phyloP scores from a whole-genome alignment of 768 basidiomycete genomes.

The Naganishia vaughanmartiniae region DNA sequence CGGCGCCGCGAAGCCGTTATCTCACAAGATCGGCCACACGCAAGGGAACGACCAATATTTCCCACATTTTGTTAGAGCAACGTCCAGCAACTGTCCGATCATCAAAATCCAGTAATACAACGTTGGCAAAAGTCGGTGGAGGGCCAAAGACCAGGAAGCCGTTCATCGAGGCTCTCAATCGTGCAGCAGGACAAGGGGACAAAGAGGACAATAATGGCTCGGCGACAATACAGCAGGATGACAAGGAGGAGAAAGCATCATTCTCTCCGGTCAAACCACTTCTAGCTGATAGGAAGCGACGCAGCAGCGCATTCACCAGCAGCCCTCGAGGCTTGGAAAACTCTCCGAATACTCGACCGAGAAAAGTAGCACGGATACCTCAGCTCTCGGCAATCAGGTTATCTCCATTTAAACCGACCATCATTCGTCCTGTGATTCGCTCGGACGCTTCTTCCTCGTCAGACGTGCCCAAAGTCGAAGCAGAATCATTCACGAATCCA shows the following conservation, averaged over 20 bases:
- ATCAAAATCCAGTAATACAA: background rate
- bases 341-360: constrained; percentile 17
- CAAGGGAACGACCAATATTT: constrained; percentile 11
- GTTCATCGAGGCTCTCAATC: constrained; percentile 18
- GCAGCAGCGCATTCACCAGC: background rate
- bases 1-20: constrained; percentile 10
- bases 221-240: background rate
- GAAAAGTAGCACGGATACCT: constrained; percentile 14
- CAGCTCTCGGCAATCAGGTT: background rate
- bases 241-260: background rate
- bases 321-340: constrained; percentile 10
- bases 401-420: background rate
- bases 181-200: background rate
- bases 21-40: constrained; percentile 11
- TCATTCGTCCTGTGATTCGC: background rate
- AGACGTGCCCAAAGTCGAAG: background rate
- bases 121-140: background rate
- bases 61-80: background rate
- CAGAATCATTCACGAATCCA: background rate
- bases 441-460: background rate
- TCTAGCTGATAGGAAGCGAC: constrained; percentile 10
- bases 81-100: background rate
- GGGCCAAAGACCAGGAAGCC: background rate
- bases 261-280: background rate
- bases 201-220: background rate